Evolutionary conservation across 371 early-diverging fungal genomes (phyloP), one percentile per base, ranked within the genome.

Genomic region (Blakeslea trispora): DNA sequence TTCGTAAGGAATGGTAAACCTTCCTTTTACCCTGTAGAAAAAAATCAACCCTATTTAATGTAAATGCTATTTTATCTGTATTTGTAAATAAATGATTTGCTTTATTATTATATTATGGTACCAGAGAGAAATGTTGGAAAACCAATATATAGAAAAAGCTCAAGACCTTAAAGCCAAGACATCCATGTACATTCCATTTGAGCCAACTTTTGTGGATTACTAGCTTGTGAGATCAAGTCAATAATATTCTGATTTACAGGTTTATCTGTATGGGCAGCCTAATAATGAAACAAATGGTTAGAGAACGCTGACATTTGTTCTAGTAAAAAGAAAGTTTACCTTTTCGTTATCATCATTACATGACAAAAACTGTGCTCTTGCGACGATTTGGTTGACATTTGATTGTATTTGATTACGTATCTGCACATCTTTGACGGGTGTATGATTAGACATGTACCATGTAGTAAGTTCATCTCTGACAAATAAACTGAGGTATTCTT

Each of bases 381-480:
- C 80, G 31, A 86, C 59, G 3, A 92, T 71, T 34, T 90, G 80
- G n/a, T 82, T 78, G 8, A 89, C 84, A 59, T 91, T 93, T 32
- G 83, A 73, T 15, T 73, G 65, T 32, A 92, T 84, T 9, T 71
- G 70, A 22, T 81, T 79, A 23, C 86, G 81, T 58, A 92, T 69
- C 50, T 86, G 86, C 8, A 64, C 57, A 23, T 89, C 89, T 9
- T 72, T 79, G 23, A 82, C 50, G 0, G 81, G 67, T 43, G 83
- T 79, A 55, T 85, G 77, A 5, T 79, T 76, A 22, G 75, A 71
- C 10, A 73, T 71, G 47, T 87, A 87, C 87, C 89, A 92, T 19
- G 81, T 81, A 4, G 90, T 69, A n/a, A 97, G 72, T 71, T 97
- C 98, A 64, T 97, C 98, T 7, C 94, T 86, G 24, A 96, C 84